Conservation (phyloP, 345 rosid genomes). For the Trapa incisa region DNA sequence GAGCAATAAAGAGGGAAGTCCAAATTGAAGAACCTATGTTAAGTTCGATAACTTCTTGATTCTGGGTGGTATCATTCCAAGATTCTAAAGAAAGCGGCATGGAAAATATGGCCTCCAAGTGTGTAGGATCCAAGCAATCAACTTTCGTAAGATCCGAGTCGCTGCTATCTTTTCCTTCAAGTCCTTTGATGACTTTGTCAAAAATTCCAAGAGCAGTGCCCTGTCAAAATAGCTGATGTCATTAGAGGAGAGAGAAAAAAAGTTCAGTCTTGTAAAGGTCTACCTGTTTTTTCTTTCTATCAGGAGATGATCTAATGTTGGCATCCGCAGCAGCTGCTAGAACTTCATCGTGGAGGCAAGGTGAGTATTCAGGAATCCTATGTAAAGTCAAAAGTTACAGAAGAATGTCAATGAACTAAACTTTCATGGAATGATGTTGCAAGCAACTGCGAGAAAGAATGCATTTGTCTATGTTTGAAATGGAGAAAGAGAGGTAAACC, state of each 20-base stretch:
- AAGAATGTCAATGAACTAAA: neutral
- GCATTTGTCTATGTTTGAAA: neutral
- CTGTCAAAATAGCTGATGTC: conserved; percentile 38
- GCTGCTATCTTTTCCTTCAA: conserved; percentile 33
- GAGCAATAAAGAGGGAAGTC: neutral
- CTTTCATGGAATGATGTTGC: neutral
- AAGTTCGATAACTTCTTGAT: conserved; percentile 35
- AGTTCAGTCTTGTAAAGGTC: neutral
- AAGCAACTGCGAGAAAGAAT: neutral
- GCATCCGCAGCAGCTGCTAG: conserved; percentile 68
- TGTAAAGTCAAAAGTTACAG: neutral
- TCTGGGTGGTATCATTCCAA: neutral
- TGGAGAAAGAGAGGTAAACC: conserved; percentile 20
- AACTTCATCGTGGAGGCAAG: conserved; percentile 64
- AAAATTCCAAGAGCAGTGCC: conserved; percentile 32
- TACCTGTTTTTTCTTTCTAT: conserved; percentile 29
- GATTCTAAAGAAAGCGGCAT: conserved; percentile 28
- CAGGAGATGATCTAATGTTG: conserved; percentile 22
- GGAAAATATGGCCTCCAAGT: conserved; percentile 53
- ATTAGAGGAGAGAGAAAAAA: neutral
- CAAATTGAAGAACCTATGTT: conserved; percentile 42
- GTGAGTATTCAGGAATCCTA: conserved; percentile 66
- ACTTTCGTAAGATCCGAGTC: conserved; percentile 27
- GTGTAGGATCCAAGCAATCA: conserved; percentile 17
- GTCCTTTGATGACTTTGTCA: conserved; percentile 44